Evolutionary conservation across 495 filamentous ascomycete genomes (phyloP), one percentile per base, ranked within the genome.

Genomic region (Podospora bellae-mahoneyi): DNA sequence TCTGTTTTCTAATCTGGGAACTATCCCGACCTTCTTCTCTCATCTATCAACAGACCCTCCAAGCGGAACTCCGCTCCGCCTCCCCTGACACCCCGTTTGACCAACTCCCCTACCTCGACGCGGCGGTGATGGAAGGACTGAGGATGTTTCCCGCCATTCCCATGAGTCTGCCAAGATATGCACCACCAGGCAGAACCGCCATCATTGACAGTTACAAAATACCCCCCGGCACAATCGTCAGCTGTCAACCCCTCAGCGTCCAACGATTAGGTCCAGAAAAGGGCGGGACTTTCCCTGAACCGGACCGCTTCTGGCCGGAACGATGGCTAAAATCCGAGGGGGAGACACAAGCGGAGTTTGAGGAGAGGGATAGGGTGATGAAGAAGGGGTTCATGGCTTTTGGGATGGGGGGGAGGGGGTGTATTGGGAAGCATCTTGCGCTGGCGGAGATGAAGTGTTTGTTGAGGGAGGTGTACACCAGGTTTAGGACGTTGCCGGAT

Each of bases 1-100:
- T 90, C 0, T 89, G 86, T 67, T 89, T 90, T 66, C 76, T 90
- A 5, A 86, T 91, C 85, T 88, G 86, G 83, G 83, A 89, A 72
- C 78, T 91, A 0, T 91, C 88, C 0, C 83, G 82, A 60, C 83
- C 85, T 3, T 66, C 78, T 0, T 85, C 83, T 9, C 62, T 75
- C 0, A 58, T 65, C 1, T 78, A 83, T 30, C 88, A 89, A 61
- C 65, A 72, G 1, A 73, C 69, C 2, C 75, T 91, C 4, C 77
- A 80, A 20, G 67, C 80, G 4, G 88, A 89, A 71, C 73, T 89
- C 0, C 60, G 65, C 4, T 68, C 74, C 4, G 78, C 78, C 65
- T 70, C 72, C 0, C 74, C 73, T 5, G 71, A 48, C 39, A 48
- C 39, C 39, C 39, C 39, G 3, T 76, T 87, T 23, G 87, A 89